Conservation (phyloP, 2,329 filamentous ascomycete species). For the Colletotrichum gloeosporioides region DNA sequence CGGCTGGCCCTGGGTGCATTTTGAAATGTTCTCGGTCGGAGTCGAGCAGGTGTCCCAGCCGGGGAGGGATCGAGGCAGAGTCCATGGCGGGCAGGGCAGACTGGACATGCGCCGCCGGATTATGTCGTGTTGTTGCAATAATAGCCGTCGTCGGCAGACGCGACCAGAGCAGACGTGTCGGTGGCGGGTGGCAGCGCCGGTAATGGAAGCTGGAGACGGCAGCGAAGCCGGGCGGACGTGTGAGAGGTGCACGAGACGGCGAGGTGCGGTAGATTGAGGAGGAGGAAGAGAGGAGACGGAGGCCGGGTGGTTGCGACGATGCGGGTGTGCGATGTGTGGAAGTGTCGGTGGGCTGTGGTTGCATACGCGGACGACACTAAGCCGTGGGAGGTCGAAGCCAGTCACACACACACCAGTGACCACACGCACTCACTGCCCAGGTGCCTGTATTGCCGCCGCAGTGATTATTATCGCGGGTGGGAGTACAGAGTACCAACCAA, state of each 20-base stretch:
- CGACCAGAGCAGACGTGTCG: not conserved
- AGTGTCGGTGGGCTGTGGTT: not conserved
- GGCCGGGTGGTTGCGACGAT: slow-evolving; percentile 26
- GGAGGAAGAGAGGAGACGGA: not conserved
- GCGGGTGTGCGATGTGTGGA: not conserved
- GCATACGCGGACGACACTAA: slow-evolving; percentile 10
- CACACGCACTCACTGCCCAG: not conserved
- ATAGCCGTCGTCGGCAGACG: not conserved
- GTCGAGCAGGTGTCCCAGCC: slow-evolving; percentile 5
- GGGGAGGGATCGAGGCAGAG: slow-evolving; percentile 17
- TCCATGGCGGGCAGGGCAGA: slow-evolving; percentile 17
- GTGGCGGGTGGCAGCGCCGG: not conserved
- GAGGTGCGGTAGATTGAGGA: not conserved
- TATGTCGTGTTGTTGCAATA: not conserved
- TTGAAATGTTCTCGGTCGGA: slow-evolving; percentile 8
- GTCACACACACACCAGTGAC: not conserved
- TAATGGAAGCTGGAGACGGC: not conserved
- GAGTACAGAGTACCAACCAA: not conserved
- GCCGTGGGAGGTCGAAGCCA: not conserved
- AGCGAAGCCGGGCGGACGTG: not conserved
- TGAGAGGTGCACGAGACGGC: not conserved
- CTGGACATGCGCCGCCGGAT: not conserved
- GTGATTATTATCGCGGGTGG: not conserved
- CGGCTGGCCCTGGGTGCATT: not conserved
- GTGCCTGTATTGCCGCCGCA: not conserved